Conservation (phyloP, 2,329 filamentous ascomycete genomes). For the Venturia asperata region DNA sequence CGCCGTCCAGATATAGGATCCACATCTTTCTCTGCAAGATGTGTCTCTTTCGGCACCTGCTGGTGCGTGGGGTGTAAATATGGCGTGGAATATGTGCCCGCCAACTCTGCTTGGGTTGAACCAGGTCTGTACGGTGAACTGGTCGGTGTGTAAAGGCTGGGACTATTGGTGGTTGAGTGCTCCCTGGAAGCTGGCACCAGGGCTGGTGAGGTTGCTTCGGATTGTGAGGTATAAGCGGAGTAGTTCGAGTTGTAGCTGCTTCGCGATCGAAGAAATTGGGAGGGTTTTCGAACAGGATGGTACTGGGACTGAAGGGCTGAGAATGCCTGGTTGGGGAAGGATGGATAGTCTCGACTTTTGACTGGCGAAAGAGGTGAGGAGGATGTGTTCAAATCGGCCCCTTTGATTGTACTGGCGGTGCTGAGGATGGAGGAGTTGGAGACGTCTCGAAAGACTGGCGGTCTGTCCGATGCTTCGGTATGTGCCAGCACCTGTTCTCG, state of each 20-base stretch:
- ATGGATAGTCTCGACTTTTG: slow-evolving; percentile 8
- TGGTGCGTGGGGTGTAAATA: slow-evolving; percentile 45
- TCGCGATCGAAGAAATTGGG: slow-evolving; percentile 35
- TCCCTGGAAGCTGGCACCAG: slow-evolving; percentile 36
- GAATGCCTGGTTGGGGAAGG: slow-evolving; percentile 41
- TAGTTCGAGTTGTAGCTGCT: slow-evolving; percentile 39
- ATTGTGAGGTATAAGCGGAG: slow-evolving; percentile 32
- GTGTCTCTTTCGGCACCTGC: slow-evolving; percentile 55
- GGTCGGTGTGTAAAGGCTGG: slow-evolving; percentile 40
- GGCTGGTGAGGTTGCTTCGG: slow-evolving; percentile 36
- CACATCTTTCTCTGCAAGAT: slow-evolving; percentile 84
- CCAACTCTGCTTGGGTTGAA: slow-evolving; percentile 1
- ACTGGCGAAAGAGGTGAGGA: slow-evolving; percentile 24
- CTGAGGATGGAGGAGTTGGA: slow-evolving; percentile 38
- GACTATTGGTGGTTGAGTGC: slow-evolving; percentile 41
- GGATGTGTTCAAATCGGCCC: slow-evolving; percentile 21
- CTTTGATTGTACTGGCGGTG: slow-evolving; percentile 35
- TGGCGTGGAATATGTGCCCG: slow-evolving; percentile 38
- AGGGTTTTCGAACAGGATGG: slow-evolving; percentile 35
- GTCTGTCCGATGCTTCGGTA: slow-evolving; percentile 28
- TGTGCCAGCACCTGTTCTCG: slow-evolving; percentile 10
- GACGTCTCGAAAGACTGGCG: slow-evolving; percentile 35
- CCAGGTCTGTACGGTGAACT: slow-evolving; percentile 22
- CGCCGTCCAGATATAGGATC: slow-evolving; percentile 87
- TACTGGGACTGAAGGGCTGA: slow-evolving; percentile 41